Evolutionary conservation across 2,329 filamentous ascomycete genomes (phyloP).

Genomic region (Verticillium longisporum): DNA sequence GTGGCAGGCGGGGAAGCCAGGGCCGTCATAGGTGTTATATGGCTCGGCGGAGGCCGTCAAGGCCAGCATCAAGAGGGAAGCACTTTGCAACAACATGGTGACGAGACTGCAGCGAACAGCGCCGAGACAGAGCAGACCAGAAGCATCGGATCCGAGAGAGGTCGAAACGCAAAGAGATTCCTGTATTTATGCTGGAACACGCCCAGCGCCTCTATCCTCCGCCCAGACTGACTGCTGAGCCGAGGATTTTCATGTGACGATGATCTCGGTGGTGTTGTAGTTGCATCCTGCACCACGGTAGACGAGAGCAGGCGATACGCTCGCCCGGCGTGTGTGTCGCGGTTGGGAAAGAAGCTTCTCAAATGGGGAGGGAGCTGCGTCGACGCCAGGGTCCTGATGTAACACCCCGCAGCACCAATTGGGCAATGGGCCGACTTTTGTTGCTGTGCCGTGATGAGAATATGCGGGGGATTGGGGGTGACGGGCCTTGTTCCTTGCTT

Average conservation of each 20-base stretch:
- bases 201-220: not conserved
- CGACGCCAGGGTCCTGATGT: not conserved
- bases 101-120: not conserved
- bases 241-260: not conserved
- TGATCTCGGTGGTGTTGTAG: not conserved
- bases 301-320: not conserved
- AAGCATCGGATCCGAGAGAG: not conserved
- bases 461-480: not conserved
- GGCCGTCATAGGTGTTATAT: slow-evolving; percentile 45
- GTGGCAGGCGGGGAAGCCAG: slow-evolving; percentile 38
- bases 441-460: not conserved
- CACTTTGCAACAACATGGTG: not conserved
- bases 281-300: not conserved
- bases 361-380: not conserved
- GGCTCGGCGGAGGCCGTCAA: slow-evolving; percentile 15
- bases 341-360: not conserved
- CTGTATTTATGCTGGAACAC: not conserved
- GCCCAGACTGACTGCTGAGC: not conserved
- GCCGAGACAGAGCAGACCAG: not conserved
- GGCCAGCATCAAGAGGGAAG: slow-evolving; percentile 14
- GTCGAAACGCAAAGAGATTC: not conserved
- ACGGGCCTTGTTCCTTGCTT: not conserved
- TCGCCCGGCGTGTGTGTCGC: not conserved
- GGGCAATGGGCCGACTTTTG: not conserved
- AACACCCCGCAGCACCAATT: not conserved